A percentile compares a stretch with the other conserved stretches of the same genome.
phyloP scores from a whole-genome alignment of 306 rosid genomes.

The Astragalus glycyphyllos region DNA sequence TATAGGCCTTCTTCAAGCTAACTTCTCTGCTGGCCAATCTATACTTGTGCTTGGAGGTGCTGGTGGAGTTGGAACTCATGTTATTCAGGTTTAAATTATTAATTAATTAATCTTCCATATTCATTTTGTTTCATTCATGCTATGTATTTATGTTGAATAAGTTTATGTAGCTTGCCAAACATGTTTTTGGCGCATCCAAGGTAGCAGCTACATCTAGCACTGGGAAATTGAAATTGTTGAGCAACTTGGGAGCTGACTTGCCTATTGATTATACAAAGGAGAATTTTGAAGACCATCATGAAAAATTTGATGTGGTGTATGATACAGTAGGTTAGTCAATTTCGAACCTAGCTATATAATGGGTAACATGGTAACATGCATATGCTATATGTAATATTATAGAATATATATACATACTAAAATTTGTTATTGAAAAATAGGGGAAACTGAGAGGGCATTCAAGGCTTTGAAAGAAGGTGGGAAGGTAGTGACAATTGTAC shows the following conservation, averaged over 20 bases:
- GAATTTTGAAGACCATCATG: constrained; percentile 15
- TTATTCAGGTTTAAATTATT: constrained; percentile 7
- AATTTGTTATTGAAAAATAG: neutral
- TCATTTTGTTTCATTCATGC: too few species aligned
- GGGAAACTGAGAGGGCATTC: constrained; percentile 29
- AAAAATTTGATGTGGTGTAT: constrained; percentile 25
- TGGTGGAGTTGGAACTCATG: constrained; percentile 22
- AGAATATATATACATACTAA: neutral
- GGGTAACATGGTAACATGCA: neutral
- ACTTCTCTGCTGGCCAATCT: constrained; percentile 17
- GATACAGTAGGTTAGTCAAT: constrained; percentile 22
- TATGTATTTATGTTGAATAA: too few species aligned
- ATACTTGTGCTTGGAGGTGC: constrained; percentile 33
- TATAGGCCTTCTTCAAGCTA: neutral
- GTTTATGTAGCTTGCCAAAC: constrained; percentile 11
- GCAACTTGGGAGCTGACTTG: constrained; percentile 24
- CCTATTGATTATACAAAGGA: constrained; percentile 28
- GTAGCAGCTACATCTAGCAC: constrained; percentile 34
- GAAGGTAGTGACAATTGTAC: constrained; percentile 27
- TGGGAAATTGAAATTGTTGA: constrained; percentile 14
- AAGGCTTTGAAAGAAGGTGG: constrained; percentile 30
- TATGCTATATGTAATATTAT: neutral
- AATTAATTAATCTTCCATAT: too few species aligned
- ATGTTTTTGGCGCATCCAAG: constrained; percentile 19
- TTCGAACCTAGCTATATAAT: neutral